Base-by-base conservation (phyloP, 768 basidiomycete genomes). In the Rhodotorula toruloides region DNA sequence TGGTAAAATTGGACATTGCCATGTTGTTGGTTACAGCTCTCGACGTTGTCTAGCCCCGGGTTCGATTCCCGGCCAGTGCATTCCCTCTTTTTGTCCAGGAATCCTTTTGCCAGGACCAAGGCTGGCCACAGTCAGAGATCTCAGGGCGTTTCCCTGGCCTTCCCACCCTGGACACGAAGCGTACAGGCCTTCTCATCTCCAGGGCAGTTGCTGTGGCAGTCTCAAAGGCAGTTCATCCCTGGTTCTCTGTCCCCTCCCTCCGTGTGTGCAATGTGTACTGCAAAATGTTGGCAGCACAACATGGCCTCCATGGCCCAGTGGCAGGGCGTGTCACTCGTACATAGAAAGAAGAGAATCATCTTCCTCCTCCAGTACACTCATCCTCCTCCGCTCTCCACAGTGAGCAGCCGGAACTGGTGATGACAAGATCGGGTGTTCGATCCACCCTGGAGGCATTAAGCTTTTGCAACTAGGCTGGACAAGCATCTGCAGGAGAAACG, bases 31-130 rank as follows among this genome's bases (percentile, higher is more conserved):
- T n/a, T n/a, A n/a, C 37, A 6, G 14, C 58, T 40, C 22, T 8
- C 21, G 27, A 55, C 27, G 25, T 62, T 55, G 61, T 37, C 61
- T 63, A 63, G 61, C 61, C 61, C 61, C n/a, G 61, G 61, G 61
- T 63, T 63, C 61, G 34, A 63, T 63, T 63, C 61, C 61, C 61
- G n/a, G 61, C 32, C 31, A 42, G 40, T 44, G 59, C 59, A 60
- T 22, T 44, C 14, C n/a, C 19, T 47, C 46, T 27, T 27, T 19
- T 47, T 47, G 25, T 12, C 19, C 46, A 22, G 7, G 13, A 32
- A 19, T 50, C 32, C 31, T 50, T 50, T 34, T 21, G 11, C 5
- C 40, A 40, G 40, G 40, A 40, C 11, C 11, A 11, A 17, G 40
- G 40, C 40, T n/a, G n/a, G n/a, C n/a, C n/a, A n/a, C n/a, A n/a